phyloP scores from a whole-genome alignment of 2,329 filamentous ascomycete genomes.

The Neofusicoccum laricinum region DNA sequence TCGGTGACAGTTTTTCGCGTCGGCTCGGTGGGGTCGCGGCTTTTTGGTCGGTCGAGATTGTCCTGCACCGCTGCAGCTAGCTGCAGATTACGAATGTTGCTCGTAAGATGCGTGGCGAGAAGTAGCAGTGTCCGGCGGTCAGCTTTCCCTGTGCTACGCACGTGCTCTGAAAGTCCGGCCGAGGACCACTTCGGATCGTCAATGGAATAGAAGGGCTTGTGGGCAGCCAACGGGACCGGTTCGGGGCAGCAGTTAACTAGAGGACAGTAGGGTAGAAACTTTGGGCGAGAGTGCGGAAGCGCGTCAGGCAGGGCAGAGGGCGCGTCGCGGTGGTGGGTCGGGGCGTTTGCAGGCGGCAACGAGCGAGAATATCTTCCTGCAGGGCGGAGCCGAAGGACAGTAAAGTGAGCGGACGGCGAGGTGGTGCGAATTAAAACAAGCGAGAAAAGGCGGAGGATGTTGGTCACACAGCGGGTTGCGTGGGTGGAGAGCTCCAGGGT shows the following conservation, averaged over 20 bases:
- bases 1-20: no score
- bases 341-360: neutral
- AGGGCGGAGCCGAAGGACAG: slow-evolving; percentile 9
- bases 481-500: neutral
- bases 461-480: slow-evolving; percentile 8
- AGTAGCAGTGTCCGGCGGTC: neutral
- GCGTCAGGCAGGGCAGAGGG: neutral
- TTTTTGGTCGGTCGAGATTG: neutral
- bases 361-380: neutral
- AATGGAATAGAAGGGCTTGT: neutral
- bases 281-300: neutral
- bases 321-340: neutral
- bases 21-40: neutral
- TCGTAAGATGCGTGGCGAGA: neutral
- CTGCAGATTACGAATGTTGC: neutral
- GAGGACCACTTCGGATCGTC: neutral
- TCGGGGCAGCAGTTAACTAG: neutral
- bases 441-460: neutral
- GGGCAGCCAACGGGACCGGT: neutral
- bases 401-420: neutral
- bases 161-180: neutral
- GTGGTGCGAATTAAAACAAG: slow-evolving; percentile 12
- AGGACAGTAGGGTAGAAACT: neutral
- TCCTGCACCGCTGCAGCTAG: neutral
- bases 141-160: neutral